Conservation (phyloP, 257 asterid genomes). For the Penstemon eatonii region DNA sequence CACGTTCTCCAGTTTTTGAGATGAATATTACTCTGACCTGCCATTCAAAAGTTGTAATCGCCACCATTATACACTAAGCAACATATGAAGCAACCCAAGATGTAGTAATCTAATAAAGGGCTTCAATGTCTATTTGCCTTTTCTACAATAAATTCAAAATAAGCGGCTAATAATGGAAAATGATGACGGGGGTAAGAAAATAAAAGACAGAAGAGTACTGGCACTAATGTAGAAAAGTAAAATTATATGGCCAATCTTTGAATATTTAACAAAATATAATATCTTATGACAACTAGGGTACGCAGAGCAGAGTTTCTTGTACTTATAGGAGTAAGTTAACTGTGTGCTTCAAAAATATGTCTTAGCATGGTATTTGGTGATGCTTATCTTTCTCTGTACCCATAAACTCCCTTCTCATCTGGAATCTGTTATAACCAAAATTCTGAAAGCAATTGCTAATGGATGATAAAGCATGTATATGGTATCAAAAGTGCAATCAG, state of each 20-base stretch:
- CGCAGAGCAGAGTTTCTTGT: slow-evolving; percentile 1
- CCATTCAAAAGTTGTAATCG: slow-evolving; percentile 26
- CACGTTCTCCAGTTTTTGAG: slow-evolving; percentile 96
- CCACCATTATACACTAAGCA: slow-evolving; percentile 2
- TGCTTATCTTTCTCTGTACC: too few relatives aligned
- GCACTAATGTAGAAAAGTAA: neutral
- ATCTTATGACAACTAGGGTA: neutral
- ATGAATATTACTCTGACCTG: slow-evolving; percentile 88
- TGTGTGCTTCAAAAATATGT: too few relatives aligned
- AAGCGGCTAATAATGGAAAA: neutral
- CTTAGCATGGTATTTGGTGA: too few relatives aligned
- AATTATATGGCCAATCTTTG: neutral
- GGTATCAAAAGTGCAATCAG: neutral
- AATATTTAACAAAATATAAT: neutral
- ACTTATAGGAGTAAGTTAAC: neutral
- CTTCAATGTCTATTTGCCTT: slow-evolving; percentile 9
- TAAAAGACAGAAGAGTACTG: neutral
- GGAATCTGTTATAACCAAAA: too few relatives aligned
- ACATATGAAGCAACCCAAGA: slow-evolving; percentile 5
- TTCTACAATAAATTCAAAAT: neutral
- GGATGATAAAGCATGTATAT: too few relatives aligned
- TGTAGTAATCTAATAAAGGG: slow-evolving; percentile 1
- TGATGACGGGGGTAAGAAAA: neutral
- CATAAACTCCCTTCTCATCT: too few relatives aligned
- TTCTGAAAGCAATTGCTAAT: too few relatives aligned